Base-by-base conservation (phyloP, 495 filamentous ascomycete genomes). In the Aspergillus bridgeri region DNA sequence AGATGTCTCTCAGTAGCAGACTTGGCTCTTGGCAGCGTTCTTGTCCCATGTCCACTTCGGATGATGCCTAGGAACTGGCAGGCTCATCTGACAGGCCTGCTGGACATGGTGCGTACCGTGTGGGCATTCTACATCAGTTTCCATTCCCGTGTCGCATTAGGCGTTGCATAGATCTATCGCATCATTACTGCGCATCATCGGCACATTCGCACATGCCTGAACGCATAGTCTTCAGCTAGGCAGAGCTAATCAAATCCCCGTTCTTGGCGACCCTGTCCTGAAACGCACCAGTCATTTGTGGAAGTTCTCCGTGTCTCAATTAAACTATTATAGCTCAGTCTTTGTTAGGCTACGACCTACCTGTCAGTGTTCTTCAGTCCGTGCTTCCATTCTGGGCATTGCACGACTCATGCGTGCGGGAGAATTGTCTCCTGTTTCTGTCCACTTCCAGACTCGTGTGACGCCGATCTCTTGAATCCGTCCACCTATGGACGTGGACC, bases 231-330 rank as follows among this genome's bases (percentile, higher is more conserved):
- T 13, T 15, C 33, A 38, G 33, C 33, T 38, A 38, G 33, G 18
- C 42, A 42, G 52, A 33, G 42, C 42, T 21, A 11, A 21, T 29
- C 13, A 53, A 53, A 53, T 18, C 27, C 27, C 27, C 51, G 51
- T 29, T 49, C 58, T 64, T 60, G 55, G 61, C 61, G 11, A 53
- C 13, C 6, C 21, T 17, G 20, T 21, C 42, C 48, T 64, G 61
- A 64, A 64, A 60, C 61, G 57, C 42, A 15, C 61, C 58, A 58
- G 51, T 60, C 58, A 51, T 59, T 65, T 51, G 56, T 61, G 62
- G 59, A 60, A 65, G 59, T 57, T 54, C 51, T 55, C 51, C 55
- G 44, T 50, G 62, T 59, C 53, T 58, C 62, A 61, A 42, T 24
- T 61, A 52, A 33, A 51, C 45, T 50, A 38, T 24, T 50, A 38